phyloP scores from a whole-genome alignment of 2,329 filamentous ascomycete species.

The Fusarium sp. region DNA sequence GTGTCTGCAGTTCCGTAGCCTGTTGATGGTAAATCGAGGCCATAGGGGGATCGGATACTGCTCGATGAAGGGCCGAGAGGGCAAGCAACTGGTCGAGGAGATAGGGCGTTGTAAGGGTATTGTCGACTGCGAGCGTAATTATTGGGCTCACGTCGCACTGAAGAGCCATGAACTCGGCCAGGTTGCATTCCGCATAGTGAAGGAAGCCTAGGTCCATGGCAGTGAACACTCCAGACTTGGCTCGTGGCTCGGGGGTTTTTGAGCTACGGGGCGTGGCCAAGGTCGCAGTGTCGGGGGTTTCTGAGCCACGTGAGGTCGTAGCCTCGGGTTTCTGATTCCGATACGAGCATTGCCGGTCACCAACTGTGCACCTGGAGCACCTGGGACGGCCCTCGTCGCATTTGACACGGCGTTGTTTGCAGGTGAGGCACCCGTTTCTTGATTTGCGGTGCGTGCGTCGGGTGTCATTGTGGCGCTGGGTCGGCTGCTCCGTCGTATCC shows the following conservation, averaged over 20 bases:
- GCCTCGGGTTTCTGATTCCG: background rate
- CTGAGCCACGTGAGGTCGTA: background rate
- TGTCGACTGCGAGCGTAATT: background rate
- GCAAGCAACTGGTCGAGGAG: background rate
- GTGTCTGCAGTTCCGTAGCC: background rate
- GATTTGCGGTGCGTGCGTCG: background rate
- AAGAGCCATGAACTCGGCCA: background rate
- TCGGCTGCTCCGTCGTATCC: background rate
- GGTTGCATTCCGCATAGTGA: background rate
- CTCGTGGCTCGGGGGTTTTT: background rate
- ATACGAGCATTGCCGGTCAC: background rate
- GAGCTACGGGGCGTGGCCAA: background rate
- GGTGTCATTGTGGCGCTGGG: background rate
- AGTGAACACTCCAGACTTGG: background rate
- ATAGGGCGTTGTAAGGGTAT: background rate
- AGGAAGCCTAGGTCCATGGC: background rate
- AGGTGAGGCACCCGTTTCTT: background rate
- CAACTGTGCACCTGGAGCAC: background rate
- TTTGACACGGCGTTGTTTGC: background rate
- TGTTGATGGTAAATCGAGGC: background rate
- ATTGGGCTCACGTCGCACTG: background rate
- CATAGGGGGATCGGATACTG: background rate
- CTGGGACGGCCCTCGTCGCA: background rate
- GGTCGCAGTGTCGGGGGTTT: too few species aligned
- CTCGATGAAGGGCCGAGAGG: background rate